Conservation (phyloP, 352 stramenopile genomes). For the Globisporangium alternatum region DNA sequence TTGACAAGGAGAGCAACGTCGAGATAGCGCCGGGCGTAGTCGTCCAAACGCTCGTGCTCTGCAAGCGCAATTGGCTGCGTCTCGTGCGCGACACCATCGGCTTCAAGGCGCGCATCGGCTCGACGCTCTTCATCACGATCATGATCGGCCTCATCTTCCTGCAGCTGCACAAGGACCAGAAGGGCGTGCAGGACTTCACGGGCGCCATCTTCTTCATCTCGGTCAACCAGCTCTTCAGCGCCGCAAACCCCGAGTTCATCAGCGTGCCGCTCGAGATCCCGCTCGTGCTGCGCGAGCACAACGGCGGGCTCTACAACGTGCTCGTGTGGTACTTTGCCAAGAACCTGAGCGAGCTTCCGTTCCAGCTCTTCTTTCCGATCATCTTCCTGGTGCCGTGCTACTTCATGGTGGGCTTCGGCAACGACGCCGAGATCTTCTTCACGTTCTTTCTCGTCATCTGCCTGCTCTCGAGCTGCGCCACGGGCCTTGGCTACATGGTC, state of each 20-base stretch:
- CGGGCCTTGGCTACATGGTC: constrained; percentile 30
- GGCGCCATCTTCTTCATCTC: constrained; percentile 40
- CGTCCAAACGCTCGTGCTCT: constrained; percentile 25
- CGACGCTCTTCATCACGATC: constrained; percentile 32
- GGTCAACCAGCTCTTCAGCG: constrained; percentile 30
- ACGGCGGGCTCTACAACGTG: constrained; percentile 31
- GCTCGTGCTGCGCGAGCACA: constrained; percentile 34
- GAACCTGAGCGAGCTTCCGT: constrained; percentile 34
- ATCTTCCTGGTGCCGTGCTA: constrained; percentile 33
- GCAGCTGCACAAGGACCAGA: constrained; percentile 25
- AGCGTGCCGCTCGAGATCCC: constrained; percentile 35
- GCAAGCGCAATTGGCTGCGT: constrained; percentile 29
- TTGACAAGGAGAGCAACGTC: constrained; percentile 11
- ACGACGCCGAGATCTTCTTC: constrained; percentile 33
- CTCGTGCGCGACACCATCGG: constrained; percentile 30
- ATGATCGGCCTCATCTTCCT: constrained; percentile 36
- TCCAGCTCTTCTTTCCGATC: constrained; percentile 31
- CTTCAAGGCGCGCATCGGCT: constrained; percentile 31
- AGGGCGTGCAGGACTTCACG: constrained; percentile 35
- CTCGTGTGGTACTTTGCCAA: constrained; percentile 40
- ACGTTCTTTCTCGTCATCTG: constrained; percentile 28
- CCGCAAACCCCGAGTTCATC: constrained; percentile 31
- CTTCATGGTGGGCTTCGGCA: constrained; percentile 39
- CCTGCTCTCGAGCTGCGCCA: constrained; percentile 23
- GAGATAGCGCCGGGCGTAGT: constrained; percentile 15